phyloP scores from a whole-genome alignment of 208 protist species.

The Leishmania mexicana region DNA sequence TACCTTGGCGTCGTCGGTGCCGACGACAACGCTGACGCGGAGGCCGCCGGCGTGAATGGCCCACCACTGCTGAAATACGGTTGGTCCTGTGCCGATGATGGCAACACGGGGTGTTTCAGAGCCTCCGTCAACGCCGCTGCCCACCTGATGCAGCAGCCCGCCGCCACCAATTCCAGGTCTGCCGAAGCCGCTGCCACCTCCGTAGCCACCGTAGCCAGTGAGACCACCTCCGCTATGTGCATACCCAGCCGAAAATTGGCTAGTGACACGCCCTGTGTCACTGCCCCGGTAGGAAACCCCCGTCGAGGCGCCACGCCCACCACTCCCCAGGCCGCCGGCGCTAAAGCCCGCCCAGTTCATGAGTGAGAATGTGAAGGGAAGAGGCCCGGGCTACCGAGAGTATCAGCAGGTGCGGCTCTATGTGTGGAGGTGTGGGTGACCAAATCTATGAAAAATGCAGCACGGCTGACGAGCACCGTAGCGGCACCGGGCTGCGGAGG shows the following conservation, averaged over 20 bases:
- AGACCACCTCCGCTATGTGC: neutral
- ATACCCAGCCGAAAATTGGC: constrained; percentile 4
- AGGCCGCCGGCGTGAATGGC: constrained; percentile 27
- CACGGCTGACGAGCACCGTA: neutral
- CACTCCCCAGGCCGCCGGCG: neutral
- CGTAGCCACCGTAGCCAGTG: neutral
- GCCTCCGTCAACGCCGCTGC: neutral
- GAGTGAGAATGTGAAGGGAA: neutral
- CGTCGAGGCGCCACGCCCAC: neutral
- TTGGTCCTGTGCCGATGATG: constrained; percentile 10
- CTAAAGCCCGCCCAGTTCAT: constrained; percentile 31
- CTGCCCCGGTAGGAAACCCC: neutral
- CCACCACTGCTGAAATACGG: constrained; percentile 19
- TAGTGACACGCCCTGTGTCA: neutral
- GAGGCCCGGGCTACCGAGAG: neutral
- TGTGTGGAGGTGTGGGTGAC: neutral
- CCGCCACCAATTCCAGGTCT: neutral
- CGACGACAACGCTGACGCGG: constrained; percentile 24
- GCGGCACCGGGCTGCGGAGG: neutral
- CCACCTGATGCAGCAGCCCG: neutral
- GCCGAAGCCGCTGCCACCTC: neutral
- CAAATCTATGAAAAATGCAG: neutral
- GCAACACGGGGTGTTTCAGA: constrained; percentile 25
- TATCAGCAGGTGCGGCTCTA: neutral
- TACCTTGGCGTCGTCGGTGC: constrained; percentile 14